Evolutionary conservation across 768 basidiomycete genomes (phyloP).

Genomic region (Phylloporus scabripes): DNA sequence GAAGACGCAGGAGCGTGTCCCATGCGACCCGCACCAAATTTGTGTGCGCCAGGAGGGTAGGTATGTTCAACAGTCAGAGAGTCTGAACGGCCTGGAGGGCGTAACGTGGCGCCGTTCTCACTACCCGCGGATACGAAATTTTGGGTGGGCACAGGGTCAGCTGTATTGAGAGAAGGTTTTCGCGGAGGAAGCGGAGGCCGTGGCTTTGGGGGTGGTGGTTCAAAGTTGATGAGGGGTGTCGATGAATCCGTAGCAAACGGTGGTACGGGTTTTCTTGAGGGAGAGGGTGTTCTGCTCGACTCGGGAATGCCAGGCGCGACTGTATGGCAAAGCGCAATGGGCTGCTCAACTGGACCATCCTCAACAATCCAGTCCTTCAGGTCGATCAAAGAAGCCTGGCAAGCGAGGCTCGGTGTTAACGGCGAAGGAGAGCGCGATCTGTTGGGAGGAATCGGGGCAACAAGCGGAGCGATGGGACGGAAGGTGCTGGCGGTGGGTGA

Average conservation of each 20-base stretch:
- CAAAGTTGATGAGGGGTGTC: slow-evolving; percentile 52
- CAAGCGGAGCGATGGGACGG: slow-evolving; percentile 38
- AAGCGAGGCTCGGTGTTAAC: slow-evolving; percentile 34
- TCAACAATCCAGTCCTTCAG: slow-evolving; percentile 71
- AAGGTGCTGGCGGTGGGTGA: slow-evolving; percentile 42
- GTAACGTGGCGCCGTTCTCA: slow-evolving; percentile 16
- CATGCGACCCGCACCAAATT: slow-evolving; percentile 30
- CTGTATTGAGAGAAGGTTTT: slow-evolving; percentile 49
- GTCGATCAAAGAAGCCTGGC: slow-evolving; percentile 62
- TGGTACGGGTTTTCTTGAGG: slow-evolving; percentile 10
- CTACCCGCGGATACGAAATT: slow-evolving; percentile 11
- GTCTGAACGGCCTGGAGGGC: slow-evolving; percentile 36
- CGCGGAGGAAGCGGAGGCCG: slow-evolving; percentile 64
- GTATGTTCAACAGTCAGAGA: slow-evolving; percentile 55
- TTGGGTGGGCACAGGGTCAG: slow-evolving; percentile 37
- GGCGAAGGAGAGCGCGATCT: slow-evolving; percentile 43
- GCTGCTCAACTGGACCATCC: slow-evolving; percentile 40
- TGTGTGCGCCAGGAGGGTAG: slow-evolving; percentile 42
- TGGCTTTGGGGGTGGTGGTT: slow-evolving; percentile 44
- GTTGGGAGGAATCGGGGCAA: slow-evolving; percentile 21
- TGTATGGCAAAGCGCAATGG: slow-evolving; percentile 10
- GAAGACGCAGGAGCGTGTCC: slow-evolving; percentile 63
- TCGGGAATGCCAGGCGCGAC: slow-evolving; percentile 11
- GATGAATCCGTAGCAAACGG: slow-evolving; percentile 9
- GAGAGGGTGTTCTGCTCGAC: slow-evolving; percentile 23